A percentile compares a stretch with the other conserved stretches of the same genome.
Conservation (phyloP, 768 basidiomycete species). For the Tylopilus balloui region DNA sequence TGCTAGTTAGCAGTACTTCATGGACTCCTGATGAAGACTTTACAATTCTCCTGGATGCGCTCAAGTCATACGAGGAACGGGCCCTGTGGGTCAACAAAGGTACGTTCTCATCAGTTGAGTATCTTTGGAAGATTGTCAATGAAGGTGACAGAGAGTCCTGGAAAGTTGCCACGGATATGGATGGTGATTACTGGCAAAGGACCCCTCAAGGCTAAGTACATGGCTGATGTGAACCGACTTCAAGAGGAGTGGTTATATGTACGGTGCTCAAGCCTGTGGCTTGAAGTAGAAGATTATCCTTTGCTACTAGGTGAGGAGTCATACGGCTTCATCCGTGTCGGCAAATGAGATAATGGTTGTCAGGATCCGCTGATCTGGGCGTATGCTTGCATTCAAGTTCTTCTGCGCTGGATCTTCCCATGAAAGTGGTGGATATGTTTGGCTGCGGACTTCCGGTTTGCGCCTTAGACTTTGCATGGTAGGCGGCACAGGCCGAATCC, state of each 20-base stretch:
- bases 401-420: slow-evolving; percentile 87
- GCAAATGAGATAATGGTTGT: neutral
- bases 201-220: slow-evolving; percentile 68
- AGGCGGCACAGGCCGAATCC: slow-evolving; percentile 18
- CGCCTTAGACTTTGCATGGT: slow-evolving; percentile 86
- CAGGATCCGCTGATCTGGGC: slow-evolving; percentile 89
- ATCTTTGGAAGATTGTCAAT: neutral
- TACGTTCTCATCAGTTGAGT: neutral
- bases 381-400: slow-evolving; percentile 89
- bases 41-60: slow-evolving; percentile 69
- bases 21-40: slow-evolving; percentile 99
- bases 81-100: slow-evolving; percentile 36
- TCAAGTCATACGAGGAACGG: slow-evolving; percentile 62
- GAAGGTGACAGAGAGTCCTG: slow-evolving; percentile 12
- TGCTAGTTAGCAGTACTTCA: slow-evolving; percentile 88
- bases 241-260: slow-evolving; percentile 73
- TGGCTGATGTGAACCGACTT: slow-evolving; percentile 56
- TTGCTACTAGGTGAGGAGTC: slow-evolving; percentile 61
- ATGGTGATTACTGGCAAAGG: slow-evolving; percentile 92
- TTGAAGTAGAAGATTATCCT: slow-evolving; percentile 89
- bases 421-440: slow-evolving; percentile 99
- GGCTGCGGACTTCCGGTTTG: slow-evolving; percentile 94
- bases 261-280: slow-evolving; percentile 77
- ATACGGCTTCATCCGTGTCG: neutral
- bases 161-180: slow-evolving; percentile 65